Evolutionary conservation across 179 eudicot species (phyloP).

Genomic region (Vitellaria paradoxa): DNA sequence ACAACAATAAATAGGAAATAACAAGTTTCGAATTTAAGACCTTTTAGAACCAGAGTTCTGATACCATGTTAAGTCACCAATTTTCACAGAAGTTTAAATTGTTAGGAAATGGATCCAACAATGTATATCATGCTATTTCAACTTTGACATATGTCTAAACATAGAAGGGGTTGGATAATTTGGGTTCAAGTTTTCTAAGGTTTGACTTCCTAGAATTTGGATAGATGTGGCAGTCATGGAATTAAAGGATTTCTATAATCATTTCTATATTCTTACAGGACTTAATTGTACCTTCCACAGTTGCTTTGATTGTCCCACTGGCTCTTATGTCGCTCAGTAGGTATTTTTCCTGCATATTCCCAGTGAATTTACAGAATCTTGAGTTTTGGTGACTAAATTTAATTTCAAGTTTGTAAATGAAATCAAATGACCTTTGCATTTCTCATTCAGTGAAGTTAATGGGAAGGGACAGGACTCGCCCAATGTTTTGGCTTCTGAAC

Average conservation of each 20-base stretch:
- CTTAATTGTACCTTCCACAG: slow-evolving; percentile 61
- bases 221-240: not conserved
- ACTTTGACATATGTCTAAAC: too few species aligned
- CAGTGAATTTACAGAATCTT: not conserved
- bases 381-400: not conserved
- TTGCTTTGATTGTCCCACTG: slow-evolving; percentile 89
- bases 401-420: not conserved
- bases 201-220: too few species aligned
- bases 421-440: slow-evolving; percentile 12
- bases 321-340: slow-evolving; percentile 93
- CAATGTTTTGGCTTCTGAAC: slow-evolving; percentile 49
- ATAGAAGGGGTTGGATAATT: too few species aligned
- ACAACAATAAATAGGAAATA: too few species aligned
- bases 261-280: slow-evolving; percentile 40
- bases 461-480: slow-evolving; percentile 58
- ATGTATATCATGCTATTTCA: too few species aligned
- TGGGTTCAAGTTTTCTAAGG: too few species aligned
- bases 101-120: too few species aligned
- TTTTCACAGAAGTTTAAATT: too few species aligned
- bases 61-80: too few species aligned
- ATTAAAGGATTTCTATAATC: slow-evolving; percentile 4
- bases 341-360: slow-evolving; percentile 32
- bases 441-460: slow-evolving; percentile 66
- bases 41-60: too few species aligned
- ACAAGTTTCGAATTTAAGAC: too few species aligned